Conservation (phyloP, 306 rosid species). For the Urtica urens region DNA sequence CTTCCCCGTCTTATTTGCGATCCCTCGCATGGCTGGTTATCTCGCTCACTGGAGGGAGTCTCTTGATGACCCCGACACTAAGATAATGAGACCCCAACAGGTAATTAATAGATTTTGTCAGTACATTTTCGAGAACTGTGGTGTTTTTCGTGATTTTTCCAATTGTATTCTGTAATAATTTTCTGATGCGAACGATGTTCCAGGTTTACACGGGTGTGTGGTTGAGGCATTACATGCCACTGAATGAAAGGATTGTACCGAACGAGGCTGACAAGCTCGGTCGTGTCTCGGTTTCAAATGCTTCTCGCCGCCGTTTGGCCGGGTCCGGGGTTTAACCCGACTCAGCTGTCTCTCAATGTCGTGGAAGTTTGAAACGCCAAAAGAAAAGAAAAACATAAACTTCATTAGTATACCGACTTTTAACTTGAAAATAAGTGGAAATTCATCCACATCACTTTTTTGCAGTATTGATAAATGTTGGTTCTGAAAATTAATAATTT, state of each 20-base stretch:
- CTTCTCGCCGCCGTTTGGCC: conserved; percentile 61
- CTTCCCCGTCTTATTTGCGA: conserved; percentile 77
- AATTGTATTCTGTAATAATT: neutral
- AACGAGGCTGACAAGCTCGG: conserved; percentile 49
- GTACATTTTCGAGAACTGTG: neutral
- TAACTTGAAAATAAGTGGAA: no score
- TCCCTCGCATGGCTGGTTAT: conserved; percentile 95
- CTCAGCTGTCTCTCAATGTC: neutral
- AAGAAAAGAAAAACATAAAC: neutral
- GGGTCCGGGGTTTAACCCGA: conserved; percentile 50
- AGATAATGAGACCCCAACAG: conserved; percentile 91
- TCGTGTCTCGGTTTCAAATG: conserved; percentile 67
- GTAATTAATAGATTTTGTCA: conserved; percentile 17
- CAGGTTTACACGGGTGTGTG: conserved; percentile 79
- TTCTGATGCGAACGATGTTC: conserved; percentile 10
- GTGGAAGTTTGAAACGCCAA: neutral
- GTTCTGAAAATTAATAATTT: no score
- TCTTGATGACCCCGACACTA: conserved; percentile 82
- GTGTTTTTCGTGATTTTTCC: neutral
- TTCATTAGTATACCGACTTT: no score
- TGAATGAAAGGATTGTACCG: conserved; percentile 32
- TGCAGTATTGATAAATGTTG: no score
- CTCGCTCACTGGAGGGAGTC: conserved; percentile 95
- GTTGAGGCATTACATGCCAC: conserved; percentile 59
- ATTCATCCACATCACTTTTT: no score